These are phyloP conservation scores for Fusarium miscanthi DNA, from an alignment of 2,329 filamentous ascomycete species.

Conservation along the genomic window DNA sequence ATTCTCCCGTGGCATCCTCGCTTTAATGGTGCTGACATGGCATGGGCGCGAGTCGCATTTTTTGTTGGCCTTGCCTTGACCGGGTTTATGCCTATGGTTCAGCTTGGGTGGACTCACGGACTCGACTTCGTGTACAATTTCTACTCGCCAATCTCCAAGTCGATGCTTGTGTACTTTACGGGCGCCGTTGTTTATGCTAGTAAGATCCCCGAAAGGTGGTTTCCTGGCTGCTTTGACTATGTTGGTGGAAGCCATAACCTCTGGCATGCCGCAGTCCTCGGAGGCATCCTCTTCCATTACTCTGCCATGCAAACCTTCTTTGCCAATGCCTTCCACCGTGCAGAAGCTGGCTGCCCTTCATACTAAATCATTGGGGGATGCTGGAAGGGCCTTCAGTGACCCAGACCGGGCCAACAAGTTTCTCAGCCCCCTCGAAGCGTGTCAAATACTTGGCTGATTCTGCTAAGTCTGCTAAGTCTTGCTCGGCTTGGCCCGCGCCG, in stretches of 20 bases:
- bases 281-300: slow-evolving; percentile 98
- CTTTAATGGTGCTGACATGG: slow-evolving; percentile 93
- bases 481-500: background rate
- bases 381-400: background rate
- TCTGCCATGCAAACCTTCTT: slow-evolving; percentile 97
- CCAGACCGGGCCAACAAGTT: background rate
- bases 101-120: slow-evolving; percentile 83
- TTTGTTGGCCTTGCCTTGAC: slow-evolving; percentile 89
- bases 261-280: slow-evolving; percentile 94
- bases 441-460: background rate
- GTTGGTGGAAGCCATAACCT: slow-evolving; percentile 96
- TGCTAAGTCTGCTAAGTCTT: background rate
- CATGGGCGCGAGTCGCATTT: slow-evolving; percentile 91
- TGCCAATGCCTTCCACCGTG: slow-evolving; percentile 76
- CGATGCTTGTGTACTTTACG: slow-evolving; percentile 83
- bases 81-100: slow-evolving; percentile 87
- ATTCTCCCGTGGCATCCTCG: slow-evolving; percentile 95
- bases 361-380: slow-evolving; percentile 52
- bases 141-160: slow-evolving; percentile 88
- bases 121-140: slow-evolving; percentile 86
- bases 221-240: slow-evolving; percentile 93
- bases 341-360: slow-evolving; percentile 67
- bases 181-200: slow-evolving; percentile 91
- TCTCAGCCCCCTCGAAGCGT: background rate
- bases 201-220: slow-evolving; percentile 93